phyloP scores from a whole-genome alignment of 2,329 filamentous ascomycete species.

The Stachybotrys chartarum region DNA sequence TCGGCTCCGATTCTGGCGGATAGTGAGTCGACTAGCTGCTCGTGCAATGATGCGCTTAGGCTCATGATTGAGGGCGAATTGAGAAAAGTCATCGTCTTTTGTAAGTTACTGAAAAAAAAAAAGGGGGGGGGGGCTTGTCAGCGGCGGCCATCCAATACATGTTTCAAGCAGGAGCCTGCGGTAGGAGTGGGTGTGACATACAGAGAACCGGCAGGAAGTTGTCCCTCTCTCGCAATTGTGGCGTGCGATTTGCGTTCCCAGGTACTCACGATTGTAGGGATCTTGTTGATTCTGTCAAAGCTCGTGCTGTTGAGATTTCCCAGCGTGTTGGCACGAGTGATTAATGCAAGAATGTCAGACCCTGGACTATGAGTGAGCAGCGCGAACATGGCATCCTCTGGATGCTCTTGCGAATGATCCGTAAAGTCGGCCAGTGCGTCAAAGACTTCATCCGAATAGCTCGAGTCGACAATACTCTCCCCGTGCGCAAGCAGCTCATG shows the following conservation, averaged over 20 bases:
- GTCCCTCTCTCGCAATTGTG: too few species aligned
- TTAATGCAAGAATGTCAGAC: neutral
- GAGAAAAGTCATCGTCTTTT: too few species aligned
- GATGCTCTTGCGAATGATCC: neutral
- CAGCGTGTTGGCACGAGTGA: slow-evolving; percentile 1
- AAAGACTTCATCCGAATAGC: neutral
- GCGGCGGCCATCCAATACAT: too few species aligned
- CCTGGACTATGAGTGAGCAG: neutral
- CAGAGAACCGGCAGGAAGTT: too few species aligned
- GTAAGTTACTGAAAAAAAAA: too few species aligned
- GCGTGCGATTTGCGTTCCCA: too few species aligned
- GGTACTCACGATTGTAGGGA: neutral
- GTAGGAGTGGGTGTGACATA: too few species aligned
- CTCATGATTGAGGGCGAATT: neutral
- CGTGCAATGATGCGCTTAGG: neutral
- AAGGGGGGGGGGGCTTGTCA: too few species aligned
- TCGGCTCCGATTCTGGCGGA: neutral
- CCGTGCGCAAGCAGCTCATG: neutral
- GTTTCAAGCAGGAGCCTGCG: too few species aligned
- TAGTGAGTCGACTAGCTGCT: neutral
- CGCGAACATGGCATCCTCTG: neutral
- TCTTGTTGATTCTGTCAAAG: neutral
- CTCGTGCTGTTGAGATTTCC: neutral
- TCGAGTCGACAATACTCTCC: neutral
- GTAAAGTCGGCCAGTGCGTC: slow-evolving; percentile 1